Evolutionary conservation across 2,329 filamentous ascomycete genomes (phyloP), one percentile per base, ranked within the genome.

Genomic region (Dactylella cylindrospora): DNA sequence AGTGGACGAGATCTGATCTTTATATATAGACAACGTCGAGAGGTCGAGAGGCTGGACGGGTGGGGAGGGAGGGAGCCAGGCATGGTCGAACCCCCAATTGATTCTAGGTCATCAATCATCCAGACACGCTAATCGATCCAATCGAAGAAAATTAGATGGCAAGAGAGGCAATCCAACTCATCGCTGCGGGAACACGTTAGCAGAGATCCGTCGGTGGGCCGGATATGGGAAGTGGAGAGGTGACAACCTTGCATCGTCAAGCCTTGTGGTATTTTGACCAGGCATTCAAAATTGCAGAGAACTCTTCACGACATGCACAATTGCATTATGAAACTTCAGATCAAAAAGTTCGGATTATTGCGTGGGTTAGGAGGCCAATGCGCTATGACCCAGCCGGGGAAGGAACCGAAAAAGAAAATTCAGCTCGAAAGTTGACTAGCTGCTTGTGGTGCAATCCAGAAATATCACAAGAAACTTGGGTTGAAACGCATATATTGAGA

Each of bases 171-270:
- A 33, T 36, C 13, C 46, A 39, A 47, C 43, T 50, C 22, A 32
- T 15, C 22, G 46, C 20, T 32, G 57, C 49, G 57, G 57, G 57
- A 62, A 53, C 25, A 26, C 19, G 36, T 45, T 45, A 39, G 39
- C 43, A 49, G 43, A 22, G 49, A 62, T 54, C 57, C 57, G 57
- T 62, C 57, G 57, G 57, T 49, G 57, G 45, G 57, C 54, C 57
- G 57, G 57, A 62, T 62, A 61, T 62, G 53, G 57, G 49, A 29
- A 5, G 57, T 62, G 49, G 57, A 62, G 57, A 62, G 29, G 43
- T 29, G 19, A 47, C 17, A 26, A 31, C 44, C 38, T 33, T 15
- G 25, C n/a, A n/a, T 19, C 29, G 28, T 32, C 46, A 44, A 20
- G 35, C 41, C 28, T 23, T 40, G 35, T 40, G 12, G 39, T 29